phyloP scores from a whole-genome alignment of 208 protist genomes.

The Wallacemonas rigidus region DNA sequence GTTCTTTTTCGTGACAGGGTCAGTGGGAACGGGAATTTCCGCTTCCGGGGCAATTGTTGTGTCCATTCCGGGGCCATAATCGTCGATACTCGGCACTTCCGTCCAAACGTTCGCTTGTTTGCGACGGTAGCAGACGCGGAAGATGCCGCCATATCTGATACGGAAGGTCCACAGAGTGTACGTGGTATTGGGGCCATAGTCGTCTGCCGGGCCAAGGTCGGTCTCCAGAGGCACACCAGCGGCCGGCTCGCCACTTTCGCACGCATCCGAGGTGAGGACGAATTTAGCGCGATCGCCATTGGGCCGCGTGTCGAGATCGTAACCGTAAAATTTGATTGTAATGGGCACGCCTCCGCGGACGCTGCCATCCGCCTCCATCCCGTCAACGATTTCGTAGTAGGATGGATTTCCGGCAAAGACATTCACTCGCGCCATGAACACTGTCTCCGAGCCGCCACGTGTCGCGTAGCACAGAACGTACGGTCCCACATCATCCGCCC shows the following conservation, averaged over 20 bases:
- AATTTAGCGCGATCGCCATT: slow-evolving; percentile 74
- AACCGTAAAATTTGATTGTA: slow-evolving; percentile 77
- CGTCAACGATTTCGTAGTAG: slow-evolving; percentile 65
- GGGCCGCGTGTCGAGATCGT: slow-evolving; percentile 69
- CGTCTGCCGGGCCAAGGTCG: slow-evolving; percentile 54
- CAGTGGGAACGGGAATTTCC: slow-evolving; percentile 36
- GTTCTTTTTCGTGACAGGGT: slow-evolving; percentile 43
- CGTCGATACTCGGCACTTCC: slow-evolving; percentile 66
- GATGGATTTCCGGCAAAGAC: slow-evolving; percentile 70
- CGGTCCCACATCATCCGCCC: slow-evolving; percentile 27
- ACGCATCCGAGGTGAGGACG: slow-evolving; percentile 53
- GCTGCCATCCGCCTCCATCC: slow-evolving; percentile 32
- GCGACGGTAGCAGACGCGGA: slow-evolving; percentile 79
- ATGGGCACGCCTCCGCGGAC: slow-evolving; percentile 38
- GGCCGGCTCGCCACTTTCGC: slow-evolving; percentile 48
- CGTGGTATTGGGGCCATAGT: slow-evolving; percentile 72
- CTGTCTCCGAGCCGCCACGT: background rate
- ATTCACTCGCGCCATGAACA: slow-evolving; percentile 53
- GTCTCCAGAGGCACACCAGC: slow-evolving; percentile 58
- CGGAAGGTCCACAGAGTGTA: slow-evolving; percentile 61
- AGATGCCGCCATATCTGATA: slow-evolving; percentile 48
- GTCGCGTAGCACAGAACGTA: slow-evolving; percentile 64
- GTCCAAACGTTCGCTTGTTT: slow-evolving; percentile 41
- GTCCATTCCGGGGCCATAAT: slow-evolving; percentile 22
- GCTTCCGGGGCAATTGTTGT: slow-evolving; percentile 9